These are phyloP conservation scores for Pythium plurisporium DNA, from an alignment of 352 stramenopile genomes.

Conservation along the genomic window DNA sequence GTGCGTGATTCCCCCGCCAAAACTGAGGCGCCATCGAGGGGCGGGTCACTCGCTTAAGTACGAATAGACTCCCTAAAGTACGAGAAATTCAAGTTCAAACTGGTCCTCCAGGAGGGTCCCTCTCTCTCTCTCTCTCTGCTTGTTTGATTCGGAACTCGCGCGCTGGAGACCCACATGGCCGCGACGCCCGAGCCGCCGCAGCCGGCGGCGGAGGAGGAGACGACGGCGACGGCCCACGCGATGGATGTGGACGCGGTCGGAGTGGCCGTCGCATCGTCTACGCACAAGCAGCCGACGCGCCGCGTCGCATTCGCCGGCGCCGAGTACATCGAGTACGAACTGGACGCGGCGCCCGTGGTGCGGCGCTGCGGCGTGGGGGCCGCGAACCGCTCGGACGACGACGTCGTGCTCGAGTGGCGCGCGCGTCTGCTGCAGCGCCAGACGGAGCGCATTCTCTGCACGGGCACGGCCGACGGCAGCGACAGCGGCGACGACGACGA, in stretches of 20 bases:
- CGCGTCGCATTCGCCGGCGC: conserved; percentile 50
- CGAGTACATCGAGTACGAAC: conserved; percentile 59
- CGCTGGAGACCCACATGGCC: too few species aligned
- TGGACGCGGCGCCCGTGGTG: conserved; percentile 39
- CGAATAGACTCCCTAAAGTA: conserved; percentile 2
- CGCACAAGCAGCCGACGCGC: neutral
- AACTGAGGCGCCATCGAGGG: neutral
- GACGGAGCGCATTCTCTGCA: neutral
- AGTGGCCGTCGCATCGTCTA: too few species aligned
- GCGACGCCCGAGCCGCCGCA: too few species aligned
- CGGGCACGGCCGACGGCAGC: neutral
- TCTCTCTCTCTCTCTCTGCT: neutral
- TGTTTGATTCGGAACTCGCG: too few species aligned
- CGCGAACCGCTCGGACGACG: neutral
- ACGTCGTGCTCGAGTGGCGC: conserved; percentile 36
- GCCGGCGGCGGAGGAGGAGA: neutral
- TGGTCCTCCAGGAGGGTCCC: neutral
- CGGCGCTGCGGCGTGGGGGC: conserved; percentile 20
- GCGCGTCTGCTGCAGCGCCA: conserved; percentile 22
- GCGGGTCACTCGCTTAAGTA: neutral
- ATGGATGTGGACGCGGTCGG: neutral
- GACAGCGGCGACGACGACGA: neutral
- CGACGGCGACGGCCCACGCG: neutral
- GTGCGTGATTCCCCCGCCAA: neutral
- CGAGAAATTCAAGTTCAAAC: conserved; percentile 19